These are phyloP conservation scores for Peniophora sp. DNA, from an alignment of 1,284 basidiomycete species.

Conservation along the genomic window DNA sequence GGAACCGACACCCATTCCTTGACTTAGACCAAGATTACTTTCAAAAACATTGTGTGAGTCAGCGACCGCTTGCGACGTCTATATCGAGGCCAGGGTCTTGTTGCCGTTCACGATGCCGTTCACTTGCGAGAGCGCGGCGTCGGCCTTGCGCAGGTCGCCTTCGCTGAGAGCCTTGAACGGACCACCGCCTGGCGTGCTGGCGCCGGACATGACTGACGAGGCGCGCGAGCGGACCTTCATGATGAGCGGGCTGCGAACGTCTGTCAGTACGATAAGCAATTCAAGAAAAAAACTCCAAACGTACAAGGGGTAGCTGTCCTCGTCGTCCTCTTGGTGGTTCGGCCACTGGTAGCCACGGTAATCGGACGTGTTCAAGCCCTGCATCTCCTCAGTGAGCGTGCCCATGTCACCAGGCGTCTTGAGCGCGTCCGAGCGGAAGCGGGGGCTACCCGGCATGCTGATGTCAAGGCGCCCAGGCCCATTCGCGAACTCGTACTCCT, in stretches of 20 bases:
- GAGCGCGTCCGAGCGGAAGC: slow-evolving; percentile 59
- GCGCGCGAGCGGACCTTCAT: slow-evolving; percentile 87
- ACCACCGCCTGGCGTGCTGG: slow-evolving; percentile 82
- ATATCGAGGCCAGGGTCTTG: slow-evolving; percentile 14
- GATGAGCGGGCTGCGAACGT: slow-evolving; percentile 62
- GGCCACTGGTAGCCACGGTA: slow-evolving; percentile 79
- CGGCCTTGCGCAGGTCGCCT: slow-evolving; percentile 74
- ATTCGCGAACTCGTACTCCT: slow-evolving; percentile 50
- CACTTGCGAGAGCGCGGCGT: slow-evolving; percentile 73
- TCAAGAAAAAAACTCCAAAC: slow-evolving; percentile 16
- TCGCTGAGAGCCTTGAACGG: slow-evolving; percentile 75
- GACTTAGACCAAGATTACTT: too few relatives aligned
- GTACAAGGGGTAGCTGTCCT: slow-evolving; percentile 87
- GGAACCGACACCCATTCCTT: too few relatives aligned
- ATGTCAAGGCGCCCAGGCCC: slow-evolving; percentile 65
- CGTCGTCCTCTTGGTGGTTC: slow-evolving; percentile 65
- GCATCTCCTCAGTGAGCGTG: slow-evolving; percentile 96
- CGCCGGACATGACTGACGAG: slow-evolving; percentile 81
- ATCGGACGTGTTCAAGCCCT: slow-evolving; percentile 78
- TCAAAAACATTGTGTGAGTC: too few relatives aligned
- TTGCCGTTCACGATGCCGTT: slow-evolving; percentile 22
- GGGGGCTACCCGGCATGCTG: slow-evolving; percentile 84
- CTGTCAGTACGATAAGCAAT: slow-evolving; percentile 7
- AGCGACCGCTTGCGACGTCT: too few relatives aligned
- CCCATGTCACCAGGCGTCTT: slow-evolving; percentile 90